Evolutionary conservation across 1,284 basidiomycete genomes (phyloP).

Genomic region (Volvariella volvacea): DNA sequence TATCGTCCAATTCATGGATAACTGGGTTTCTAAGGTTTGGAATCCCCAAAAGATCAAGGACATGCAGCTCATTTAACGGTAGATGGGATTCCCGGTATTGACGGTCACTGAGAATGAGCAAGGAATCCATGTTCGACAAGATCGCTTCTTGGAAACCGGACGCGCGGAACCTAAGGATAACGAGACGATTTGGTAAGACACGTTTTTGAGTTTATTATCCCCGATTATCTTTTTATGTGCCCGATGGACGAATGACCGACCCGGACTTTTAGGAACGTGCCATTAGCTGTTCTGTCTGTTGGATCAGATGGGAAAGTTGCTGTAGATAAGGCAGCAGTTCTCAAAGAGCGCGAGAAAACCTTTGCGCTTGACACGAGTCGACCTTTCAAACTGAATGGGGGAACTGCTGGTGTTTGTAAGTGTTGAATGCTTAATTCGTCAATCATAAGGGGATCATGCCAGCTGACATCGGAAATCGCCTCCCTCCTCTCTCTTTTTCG

Average conservation of each 20-base stretch:
- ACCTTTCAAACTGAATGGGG: conserved; percentile 85
- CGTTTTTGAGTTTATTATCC: conserved; percentile 1
- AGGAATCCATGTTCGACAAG: conserved; percentile 77
- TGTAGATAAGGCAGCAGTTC: conserved; percentile 61
- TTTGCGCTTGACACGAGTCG: conserved; percentile 67
- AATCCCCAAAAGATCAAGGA: not conserved
- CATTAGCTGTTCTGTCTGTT: conserved; percentile 71
- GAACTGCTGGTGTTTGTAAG: conserved; percentile 86
- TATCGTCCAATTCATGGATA: conserved; percentile 81
- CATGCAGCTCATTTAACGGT: conserved; percentile 1
- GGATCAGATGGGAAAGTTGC: conserved; percentile 49
- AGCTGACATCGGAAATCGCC: too few species aligned
- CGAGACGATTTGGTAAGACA: conserved; percentile 78
- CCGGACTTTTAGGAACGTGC: conserved; percentile 55
- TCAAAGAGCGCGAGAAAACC: conserved; percentile 65
- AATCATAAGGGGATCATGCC: not conserved
- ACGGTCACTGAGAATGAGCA: conserved; percentile 75
- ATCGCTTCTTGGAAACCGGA: conserved; percentile 89
- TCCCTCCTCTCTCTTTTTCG: conserved; percentile 1
- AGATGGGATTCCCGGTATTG: conserved; percentile 86
- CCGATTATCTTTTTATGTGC: conserved; percentile 1
- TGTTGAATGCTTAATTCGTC: conserved; percentile 9
- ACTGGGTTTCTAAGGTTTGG: conserved; percentile 84
- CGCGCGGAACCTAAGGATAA: conserved; percentile 78
- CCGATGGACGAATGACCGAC: conserved; percentile 2